These are phyloP conservation scores for Smallanthus sonchifolius DNA, from an alignment of 129 eudicot genomes.

Conservation along the genomic window DNA sequence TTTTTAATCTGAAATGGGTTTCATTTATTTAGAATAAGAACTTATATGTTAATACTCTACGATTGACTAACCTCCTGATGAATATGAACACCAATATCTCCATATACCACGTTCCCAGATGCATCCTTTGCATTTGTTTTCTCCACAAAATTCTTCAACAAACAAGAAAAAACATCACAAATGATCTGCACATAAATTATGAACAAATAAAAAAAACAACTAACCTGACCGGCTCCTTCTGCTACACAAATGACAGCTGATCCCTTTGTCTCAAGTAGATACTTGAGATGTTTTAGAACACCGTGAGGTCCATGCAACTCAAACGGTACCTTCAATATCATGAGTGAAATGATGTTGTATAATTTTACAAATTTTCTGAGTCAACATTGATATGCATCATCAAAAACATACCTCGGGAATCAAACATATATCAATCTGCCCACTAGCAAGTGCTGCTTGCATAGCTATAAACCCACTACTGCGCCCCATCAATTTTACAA, in stretches of 20 bases:
- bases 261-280: slow-evolving; percentile 92
- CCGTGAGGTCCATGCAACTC: slow-evolving; percentile 96
- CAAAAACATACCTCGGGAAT: slow-evolving; percentile 77
- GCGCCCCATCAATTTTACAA: slow-evolving; percentile 98
- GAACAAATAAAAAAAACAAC: not conserved
- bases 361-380: not conserved
- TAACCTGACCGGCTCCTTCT: slow-evolving; percentile 99
- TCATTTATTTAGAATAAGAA: not conserved
- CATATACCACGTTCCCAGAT: slow-evolving; percentile 74
- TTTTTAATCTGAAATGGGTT: slow-evolving; percentile 54
- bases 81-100: slow-evolving; percentile 90
- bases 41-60: too few relatives aligned
- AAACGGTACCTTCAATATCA: slow-evolving; percentile 66
- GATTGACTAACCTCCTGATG: slow-evolving; percentile 76
- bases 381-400: not conserved
- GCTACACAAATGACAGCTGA: slow-evolving; percentile 98
- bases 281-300: slow-evolving; percentile 76
- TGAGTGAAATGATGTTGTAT: not conserved
- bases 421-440: slow-evolving; percentile 95
- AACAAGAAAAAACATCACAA: not conserved
- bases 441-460: slow-evolving; percentile 99
- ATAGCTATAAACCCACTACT: slow-evolving; percentile 99
- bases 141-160: slow-evolving; percentile 60
- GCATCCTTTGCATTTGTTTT: slow-evolving; percentile 97
- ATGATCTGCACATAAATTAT: not conserved